A percentile compares a stretch with the other conserved stretches of the same genome.
Conservation (phyloP, 257 asterid genomes). For the Solanum piurae region DNA sequence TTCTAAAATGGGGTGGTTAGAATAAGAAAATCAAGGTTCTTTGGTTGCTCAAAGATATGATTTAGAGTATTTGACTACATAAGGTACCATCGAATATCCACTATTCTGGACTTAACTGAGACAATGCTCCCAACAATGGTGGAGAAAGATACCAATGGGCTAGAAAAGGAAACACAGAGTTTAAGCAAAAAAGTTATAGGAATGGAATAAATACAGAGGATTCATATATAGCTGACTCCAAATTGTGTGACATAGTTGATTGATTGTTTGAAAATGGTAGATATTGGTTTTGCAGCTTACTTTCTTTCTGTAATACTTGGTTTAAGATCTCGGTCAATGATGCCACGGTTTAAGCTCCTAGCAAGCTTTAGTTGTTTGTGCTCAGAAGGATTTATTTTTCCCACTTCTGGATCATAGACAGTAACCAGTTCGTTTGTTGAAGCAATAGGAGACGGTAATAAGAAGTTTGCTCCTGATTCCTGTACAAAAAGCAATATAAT, state of each 20-base stretch:
- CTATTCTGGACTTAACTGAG: not conserved
- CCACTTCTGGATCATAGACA: slow-evolving; percentile 95
- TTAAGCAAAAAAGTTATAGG: not conserved
- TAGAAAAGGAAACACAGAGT: not conserved
- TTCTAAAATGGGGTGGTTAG: not conserved
- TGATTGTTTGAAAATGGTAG: not conserved
- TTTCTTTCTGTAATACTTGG: slow-evolving; percentile 85
- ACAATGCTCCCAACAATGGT: not conserved
- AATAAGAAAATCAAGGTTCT: not conserved
- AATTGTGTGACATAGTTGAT: not conserved
- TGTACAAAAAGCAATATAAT: slow-evolving; percentile 15
- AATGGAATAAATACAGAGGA: not conserved
- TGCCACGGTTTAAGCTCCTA: slow-evolving; percentile 94
- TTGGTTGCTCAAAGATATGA: not conserved
- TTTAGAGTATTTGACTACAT: not conserved
- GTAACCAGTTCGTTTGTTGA: slow-evolving; percentile 90
- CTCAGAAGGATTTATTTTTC: slow-evolving; percentile 94
- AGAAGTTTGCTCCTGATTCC: slow-evolving; percentile 97
- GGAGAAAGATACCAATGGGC: not conserved
- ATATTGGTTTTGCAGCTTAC: slow-evolving; percentile 31
- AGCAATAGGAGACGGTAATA: slow-evolving; percentile 85
- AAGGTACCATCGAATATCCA: not conserved
- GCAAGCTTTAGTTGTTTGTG: slow-evolving; percentile 97
- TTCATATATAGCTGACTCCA: not conserved
- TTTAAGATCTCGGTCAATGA: slow-evolving; percentile 92